Evolutionary conservation across 2,329 filamentous ascomycete species (phyloP).

Genomic region (Dothidotthia symphoricarpi): DNA sequence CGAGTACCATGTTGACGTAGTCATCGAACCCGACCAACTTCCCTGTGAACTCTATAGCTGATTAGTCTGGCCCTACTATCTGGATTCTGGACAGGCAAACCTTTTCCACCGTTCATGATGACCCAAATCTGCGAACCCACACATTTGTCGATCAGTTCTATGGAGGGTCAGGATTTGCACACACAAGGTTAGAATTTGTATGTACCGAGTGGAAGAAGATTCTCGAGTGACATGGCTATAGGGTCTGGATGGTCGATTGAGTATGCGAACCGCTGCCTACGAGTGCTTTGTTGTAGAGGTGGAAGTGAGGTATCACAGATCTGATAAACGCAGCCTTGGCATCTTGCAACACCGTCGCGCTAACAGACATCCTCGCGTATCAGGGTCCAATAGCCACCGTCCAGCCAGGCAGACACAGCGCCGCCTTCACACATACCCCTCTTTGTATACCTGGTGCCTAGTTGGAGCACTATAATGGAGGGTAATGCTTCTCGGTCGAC

Average conservation of each 20-base stretch:
- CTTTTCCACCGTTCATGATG: conserved; percentile 98
- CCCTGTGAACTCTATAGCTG: conserved; percentile 78
- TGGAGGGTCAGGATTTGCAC: conserved; percentile 16
- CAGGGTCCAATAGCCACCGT: conserved; percentile 8
- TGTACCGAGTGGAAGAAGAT: conserved; percentile 35
- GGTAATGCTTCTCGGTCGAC: conserved; percentile 34
- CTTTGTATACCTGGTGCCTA: conserved; percentile 28
- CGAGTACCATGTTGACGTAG: conserved; percentile 99
- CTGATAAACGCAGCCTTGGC: no score
- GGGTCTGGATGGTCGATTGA: background rate
- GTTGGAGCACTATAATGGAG: conserved; percentile 37
- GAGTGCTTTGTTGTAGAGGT: no score
- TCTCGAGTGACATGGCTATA: conserved; percentile 27
- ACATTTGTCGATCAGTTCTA: conserved; percentile 98
- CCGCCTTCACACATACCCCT: conserved; percentile 5
- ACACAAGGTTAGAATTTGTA: background rate
- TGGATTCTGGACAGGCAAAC: conserved; percentile 48
- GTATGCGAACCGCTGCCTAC: conserved; percentile 1
- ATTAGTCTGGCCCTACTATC: conserved; percentile 4
- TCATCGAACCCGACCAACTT: conserved; percentile 95
- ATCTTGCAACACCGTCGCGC: background rate
- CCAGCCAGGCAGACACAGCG: conserved; percentile 22
- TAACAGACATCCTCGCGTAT: background rate
- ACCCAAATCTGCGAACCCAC: conserved; percentile 98
- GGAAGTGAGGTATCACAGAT: no score